Conservation (phyloP, 2,329 filamentous ascomycete species). For the Colletotrichum filicis region DNA sequence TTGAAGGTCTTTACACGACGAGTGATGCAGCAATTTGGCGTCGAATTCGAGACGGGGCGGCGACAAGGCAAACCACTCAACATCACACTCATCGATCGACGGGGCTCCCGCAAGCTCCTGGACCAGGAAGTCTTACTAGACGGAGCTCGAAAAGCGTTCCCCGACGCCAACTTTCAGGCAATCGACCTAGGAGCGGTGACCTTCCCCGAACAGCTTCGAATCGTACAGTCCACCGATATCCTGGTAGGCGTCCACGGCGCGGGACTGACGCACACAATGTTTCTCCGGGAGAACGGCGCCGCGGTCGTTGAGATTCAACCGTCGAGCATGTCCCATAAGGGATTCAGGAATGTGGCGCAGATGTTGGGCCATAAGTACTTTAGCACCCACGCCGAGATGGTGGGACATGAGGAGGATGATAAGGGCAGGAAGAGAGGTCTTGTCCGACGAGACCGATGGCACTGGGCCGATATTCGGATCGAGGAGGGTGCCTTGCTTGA, state of each 20-base stretch:
- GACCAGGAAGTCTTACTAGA: conserved; percentile 37
- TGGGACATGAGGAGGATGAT: neutral
- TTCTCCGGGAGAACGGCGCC: conserved; percentile 45
- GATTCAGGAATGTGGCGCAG: conserved; percentile 54
- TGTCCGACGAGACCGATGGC: neutral
- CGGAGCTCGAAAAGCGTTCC: conserved; percentile 22
- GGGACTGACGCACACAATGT: conserved; percentile 54
- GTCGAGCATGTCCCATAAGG: conserved; percentile 45
- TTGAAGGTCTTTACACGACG: neutral
- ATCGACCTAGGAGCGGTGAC: conserved; percentile 50
- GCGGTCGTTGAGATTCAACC: conserved; percentile 56
- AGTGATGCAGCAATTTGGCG: neutral
- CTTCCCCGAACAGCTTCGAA: conserved; percentile 48
- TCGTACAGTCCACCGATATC: conserved; percentile 50
- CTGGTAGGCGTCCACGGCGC: conserved; percentile 57
- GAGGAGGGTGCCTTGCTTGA: no score
- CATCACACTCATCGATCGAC: conserved; percentile 50
- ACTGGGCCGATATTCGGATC: no score
- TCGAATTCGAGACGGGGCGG: neutral
- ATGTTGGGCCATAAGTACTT: conserved; percentile 51
- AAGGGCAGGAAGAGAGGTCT: neutral
- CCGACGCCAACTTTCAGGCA: conserved; percentile 42
- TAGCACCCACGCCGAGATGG: conserved; percentile 43
- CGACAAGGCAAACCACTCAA: conserved; percentile 24
- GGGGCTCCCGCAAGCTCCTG: conserved; percentile 43